Conservation (phyloP, 306 rosid genomes). For the Mimosa bimucronata region DNA sequence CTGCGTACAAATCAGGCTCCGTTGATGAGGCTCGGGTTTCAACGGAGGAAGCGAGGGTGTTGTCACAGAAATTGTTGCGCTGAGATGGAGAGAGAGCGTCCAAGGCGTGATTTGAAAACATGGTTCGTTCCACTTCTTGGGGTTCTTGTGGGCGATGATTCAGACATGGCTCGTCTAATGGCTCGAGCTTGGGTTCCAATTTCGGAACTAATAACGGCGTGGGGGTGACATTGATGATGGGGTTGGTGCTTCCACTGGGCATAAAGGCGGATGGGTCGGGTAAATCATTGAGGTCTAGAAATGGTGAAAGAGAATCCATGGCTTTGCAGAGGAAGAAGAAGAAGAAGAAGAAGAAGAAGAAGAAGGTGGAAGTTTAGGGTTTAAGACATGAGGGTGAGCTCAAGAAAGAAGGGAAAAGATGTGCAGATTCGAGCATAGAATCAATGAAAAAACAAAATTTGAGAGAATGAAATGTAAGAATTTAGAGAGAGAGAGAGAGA, state of each 20-base stretch:
- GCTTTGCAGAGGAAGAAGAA: background rate
- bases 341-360: no score
- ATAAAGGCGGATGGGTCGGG: conserved; percentile 49
- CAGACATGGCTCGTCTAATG: conserved; percentile 51
- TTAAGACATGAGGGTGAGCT: background rate
- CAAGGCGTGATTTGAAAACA: conserved; percentile 38
- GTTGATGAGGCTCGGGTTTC: conserved; percentile 46
- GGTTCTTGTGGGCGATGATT: conserved; percentile 27
- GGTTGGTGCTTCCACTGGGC: conserved; percentile 23
- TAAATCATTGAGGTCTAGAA: conserved; percentile 56
- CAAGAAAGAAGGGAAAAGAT: background rate
- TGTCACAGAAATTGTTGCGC: conserved; percentile 25
- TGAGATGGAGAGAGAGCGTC: conserved; percentile 34
- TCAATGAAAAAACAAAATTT: background rate
- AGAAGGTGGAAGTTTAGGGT: conserved; percentile 18
- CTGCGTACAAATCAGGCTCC: conserved; percentile 49
- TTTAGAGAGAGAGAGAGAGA: background rate
- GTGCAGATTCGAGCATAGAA: background rate
- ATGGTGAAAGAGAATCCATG: conserved; percentile 65
- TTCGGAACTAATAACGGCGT: conserved; percentile 46
- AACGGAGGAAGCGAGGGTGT: conserved; percentile 10
- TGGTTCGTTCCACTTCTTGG: conserved; percentile 24
- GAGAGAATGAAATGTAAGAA: background rate
- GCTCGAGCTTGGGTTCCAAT: conserved; percentile 77
- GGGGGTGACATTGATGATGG: background rate